phyloP scores from a whole-genome alignment of 1,139 yeast species.

The Magnusiomyces paraingens region DNA sequence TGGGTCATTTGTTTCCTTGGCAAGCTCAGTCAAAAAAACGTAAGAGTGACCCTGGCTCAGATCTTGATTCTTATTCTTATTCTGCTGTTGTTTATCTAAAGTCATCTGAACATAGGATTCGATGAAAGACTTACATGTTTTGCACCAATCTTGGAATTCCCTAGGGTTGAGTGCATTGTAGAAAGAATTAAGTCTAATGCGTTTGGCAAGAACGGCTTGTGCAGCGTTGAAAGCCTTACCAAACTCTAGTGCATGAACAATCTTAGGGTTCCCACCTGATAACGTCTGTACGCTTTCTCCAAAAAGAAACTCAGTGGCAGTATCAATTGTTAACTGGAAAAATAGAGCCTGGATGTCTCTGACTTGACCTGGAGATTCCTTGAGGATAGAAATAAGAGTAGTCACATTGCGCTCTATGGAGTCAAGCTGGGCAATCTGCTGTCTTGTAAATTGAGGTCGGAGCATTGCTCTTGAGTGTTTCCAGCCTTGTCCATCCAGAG shows the following conservation, averaged over 20 bases:
- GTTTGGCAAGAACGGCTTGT: slow-evolving; percentile 34
- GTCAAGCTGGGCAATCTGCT: slow-evolving; percentile 46
- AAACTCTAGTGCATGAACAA: slow-evolving; percentile 31
- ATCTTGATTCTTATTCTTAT: too few relatives aligned
- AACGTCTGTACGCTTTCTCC: slow-evolving; percentile 41
- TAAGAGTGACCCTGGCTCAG: too few relatives aligned
- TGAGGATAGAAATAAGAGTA: neutral
- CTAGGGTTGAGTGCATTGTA: slow-evolving; percentile 32
- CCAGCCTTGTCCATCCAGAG: slow-evolving; percentile 50
- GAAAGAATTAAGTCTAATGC: slow-evolving; percentile 33
- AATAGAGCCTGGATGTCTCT: slow-evolving; percentile 42
- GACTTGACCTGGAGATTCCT: slow-evolving; percentile 37
- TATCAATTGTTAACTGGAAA: slow-evolving; percentile 42
- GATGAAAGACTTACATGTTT: slow-evolving; percentile 1
- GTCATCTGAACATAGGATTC: slow-evolving; percentile 7
- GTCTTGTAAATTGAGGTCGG: slow-evolving; percentile 51
- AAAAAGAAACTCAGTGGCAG: slow-evolving; percentile 45
- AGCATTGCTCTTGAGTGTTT: slow-evolving; percentile 51
- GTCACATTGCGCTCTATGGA: slow-evolving; percentile 41
- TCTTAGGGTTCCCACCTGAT: slow-evolving; percentile 24
- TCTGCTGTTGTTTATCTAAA: slow-evolving; percentile 29
- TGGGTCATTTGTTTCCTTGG: slow-evolving; percentile 39
- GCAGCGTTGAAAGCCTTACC: slow-evolving; percentile 38
- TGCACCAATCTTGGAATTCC: slow-evolving; percentile 26
- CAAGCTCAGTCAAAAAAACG: slow-evolving; percentile 41